Evolutionary conservation across 2,329 filamentous ascomycete species (phyloP).

Genomic region (Fusarium multiceps): DNA sequence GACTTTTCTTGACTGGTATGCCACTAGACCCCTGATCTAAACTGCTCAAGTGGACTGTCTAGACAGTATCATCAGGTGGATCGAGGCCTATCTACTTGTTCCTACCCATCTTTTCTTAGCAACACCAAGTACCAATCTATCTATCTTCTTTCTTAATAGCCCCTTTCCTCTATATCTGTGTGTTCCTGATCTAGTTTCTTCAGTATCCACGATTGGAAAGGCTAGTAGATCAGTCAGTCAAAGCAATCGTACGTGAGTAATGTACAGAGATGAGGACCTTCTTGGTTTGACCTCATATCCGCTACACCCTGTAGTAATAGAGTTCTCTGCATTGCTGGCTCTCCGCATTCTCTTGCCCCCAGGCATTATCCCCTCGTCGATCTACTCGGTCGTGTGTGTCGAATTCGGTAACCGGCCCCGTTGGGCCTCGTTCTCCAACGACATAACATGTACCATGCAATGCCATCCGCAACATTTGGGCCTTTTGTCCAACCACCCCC

Average conservation of each 20-base stretch:
- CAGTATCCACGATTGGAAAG: not conserved
- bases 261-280: not conserved
- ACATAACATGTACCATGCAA: slow-evolving; percentile 2
- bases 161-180: not conserved
- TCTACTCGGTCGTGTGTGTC: slow-evolving; percentile 43
- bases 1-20: not conserved
- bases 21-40: not conserved
- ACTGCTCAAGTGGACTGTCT: not conserved
- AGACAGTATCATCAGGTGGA: not conserved
- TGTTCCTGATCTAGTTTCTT: not conserved
- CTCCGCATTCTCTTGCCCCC: slow-evolving; percentile 28
- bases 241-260: not conserved
- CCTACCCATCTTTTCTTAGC: not conserved
- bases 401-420: slow-evolving; percentile 40
- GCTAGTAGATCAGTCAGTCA: not conserved
- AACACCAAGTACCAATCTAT: not conserved
- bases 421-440: slow-evolving; percentile 4
- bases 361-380: slow-evolving; percentile 32
- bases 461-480: not conserved
- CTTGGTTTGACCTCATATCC: not conserved
- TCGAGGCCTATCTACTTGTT: not conserved
- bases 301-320: not conserved
- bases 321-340: not conserved
- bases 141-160: not conserved
- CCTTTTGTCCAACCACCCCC: slow-evolving; percentile 17